Evolutionary conservation across 2,329 filamentous ascomycete species (phyloP).

Genomic region (Xylariaceae sp.): DNA sequence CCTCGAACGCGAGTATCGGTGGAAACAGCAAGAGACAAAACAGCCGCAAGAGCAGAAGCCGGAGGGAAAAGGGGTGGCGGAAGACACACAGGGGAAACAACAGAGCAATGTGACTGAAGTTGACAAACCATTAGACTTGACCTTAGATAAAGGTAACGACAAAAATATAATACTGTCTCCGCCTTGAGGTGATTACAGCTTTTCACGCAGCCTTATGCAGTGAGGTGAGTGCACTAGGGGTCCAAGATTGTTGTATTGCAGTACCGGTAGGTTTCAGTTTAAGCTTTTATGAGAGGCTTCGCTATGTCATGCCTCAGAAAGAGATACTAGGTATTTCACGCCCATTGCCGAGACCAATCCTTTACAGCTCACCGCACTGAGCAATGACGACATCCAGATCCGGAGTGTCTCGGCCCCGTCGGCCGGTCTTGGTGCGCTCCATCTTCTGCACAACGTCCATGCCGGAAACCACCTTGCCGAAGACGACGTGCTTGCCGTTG

Average conservation of each 20-base stretch:
- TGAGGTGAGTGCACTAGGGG: too few relatives aligned
- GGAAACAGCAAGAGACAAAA: slow-evolving; percentile 30
- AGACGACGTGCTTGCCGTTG: slow-evolving; percentile 91
- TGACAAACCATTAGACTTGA: too few relatives aligned
- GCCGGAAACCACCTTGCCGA: slow-evolving; percentile 82
- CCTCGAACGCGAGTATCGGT: slow-evolving; percentile 46
- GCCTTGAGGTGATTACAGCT: slow-evolving; percentile 2
- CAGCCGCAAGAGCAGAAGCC: not conserved
- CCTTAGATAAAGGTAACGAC: not conserved
- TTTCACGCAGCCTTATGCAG: too few relatives aligned
- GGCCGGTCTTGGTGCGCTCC: slow-evolving; percentile 80
- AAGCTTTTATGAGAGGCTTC: not conserved
- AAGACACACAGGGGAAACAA: not conserved
- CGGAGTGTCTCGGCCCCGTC: slow-evolving; percentile 69
- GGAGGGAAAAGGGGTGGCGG: not conserved
- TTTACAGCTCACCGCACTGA: slow-evolving; percentile 89
- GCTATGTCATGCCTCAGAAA: not conserved
- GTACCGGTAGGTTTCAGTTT: too few relatives aligned
- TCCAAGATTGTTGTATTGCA: too few relatives aligned
- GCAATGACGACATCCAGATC: slow-evolving; percentile 77
- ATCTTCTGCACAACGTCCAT: slow-evolving; percentile 91
- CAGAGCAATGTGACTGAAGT: too few relatives aligned
- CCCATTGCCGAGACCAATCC: not conserved
- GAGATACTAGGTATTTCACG: not conserved
- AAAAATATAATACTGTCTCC: slow-evolving; percentile 8